These are phyloP conservation scores for Rhizodiscina lignyota DNA, from an alignment of 495 filamentous ascomycete genomes.

Conservation along the genomic window DNA sequence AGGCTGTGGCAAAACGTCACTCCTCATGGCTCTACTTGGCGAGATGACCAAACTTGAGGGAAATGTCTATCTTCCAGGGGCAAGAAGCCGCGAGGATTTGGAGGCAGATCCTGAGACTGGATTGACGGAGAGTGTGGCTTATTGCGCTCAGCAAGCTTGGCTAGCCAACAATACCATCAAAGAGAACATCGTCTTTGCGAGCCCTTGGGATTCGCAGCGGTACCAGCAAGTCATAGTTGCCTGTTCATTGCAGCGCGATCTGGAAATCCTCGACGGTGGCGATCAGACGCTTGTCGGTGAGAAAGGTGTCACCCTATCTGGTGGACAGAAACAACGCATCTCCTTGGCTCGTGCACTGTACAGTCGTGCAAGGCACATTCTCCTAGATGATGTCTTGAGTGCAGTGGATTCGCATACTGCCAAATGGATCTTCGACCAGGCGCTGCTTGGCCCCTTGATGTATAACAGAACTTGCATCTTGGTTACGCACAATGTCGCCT, in stretches of 20 bases:
- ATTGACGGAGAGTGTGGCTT: conserved; percentile 81
- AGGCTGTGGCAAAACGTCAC: conserved; percentile 84
- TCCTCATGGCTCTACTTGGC: conserved; percentile 90
- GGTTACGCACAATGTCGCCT: conserved; percentile 85
- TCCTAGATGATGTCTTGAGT: conserved; percentile 91
- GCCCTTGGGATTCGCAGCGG: conserved; percentile 61
- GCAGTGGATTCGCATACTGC: conserved; percentile 98
- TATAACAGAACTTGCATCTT: conserved; percentile 75
- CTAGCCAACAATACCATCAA: conserved; percentile 91
- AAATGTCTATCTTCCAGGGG: conserved; percentile 63
- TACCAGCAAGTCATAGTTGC: conserved; percentile 81
- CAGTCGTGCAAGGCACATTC: conserved; percentile 72
- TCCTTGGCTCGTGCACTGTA: conserved; percentile 90
- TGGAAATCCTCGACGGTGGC: conserved; percentile 81
- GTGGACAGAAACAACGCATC: conserved; percentile 95
- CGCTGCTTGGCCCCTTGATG: conserved; percentile 85
- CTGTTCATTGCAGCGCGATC: conserved; percentile 83
- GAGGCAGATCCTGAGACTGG: conserved; percentile 68
- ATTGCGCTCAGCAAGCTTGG: conserved; percentile 97
- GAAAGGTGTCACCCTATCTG: conserved; percentile 92
- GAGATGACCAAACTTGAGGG: conserved; percentile 88
- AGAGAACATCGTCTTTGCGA: conserved; percentile 90
- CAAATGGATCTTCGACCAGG: conserved; percentile 94
- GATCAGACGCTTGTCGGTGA: conserved; percentile 93
- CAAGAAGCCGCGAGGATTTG: conserved; percentile 63